A percentile compares a stretch with the other conserved stretches of the same genome.
phyloP scores from a whole-genome alignment of 306 rosid genomes.

The Dicorynia guianensis region DNA sequence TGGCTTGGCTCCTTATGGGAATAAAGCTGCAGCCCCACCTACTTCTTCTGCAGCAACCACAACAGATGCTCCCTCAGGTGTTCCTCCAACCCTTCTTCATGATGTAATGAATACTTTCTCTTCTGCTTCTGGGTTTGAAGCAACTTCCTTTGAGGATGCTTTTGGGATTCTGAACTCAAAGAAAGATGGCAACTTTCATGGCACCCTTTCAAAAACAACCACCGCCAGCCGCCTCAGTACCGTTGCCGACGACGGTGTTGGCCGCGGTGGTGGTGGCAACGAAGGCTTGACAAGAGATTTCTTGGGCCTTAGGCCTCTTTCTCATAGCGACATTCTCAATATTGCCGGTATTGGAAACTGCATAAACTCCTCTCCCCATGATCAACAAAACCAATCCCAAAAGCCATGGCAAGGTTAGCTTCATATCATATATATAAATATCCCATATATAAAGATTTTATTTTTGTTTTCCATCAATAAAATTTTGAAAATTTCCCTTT shows the following conservation, averaged over 20 bases:
- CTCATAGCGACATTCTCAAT: conserved; percentile 75
- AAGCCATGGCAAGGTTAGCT: conserved; percentile 82
- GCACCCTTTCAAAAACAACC: conserved; percentile 12
- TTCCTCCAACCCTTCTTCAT: conserved; percentile 52
- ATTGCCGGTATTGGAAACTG: conserved; percentile 76
- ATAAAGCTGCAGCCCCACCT: conserved; percentile 34
- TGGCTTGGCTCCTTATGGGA: conserved; percentile 41
- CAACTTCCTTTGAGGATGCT: conserved; percentile 65
- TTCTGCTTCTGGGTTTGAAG: conserved; percentile 54
- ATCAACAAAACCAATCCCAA: conserved; percentile 61
- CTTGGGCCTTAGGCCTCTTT: conserved; percentile 80
- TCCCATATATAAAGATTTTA: conserved; percentile 22
- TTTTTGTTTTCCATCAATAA: conserved; percentile 12
- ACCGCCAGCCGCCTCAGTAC: background rate
- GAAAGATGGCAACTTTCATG: conserved; percentile 39
- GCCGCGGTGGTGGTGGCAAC: conserved; percentile 21
- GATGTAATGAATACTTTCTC: conserved; percentile 66
- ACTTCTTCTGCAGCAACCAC: background rate
- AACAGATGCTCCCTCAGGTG: conserved; percentile 32
- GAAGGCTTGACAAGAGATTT: conserved; percentile 89
- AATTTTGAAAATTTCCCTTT: conserved; percentile 29
- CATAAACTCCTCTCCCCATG: conserved; percentile 51
- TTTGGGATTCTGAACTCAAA: conserved; percentile 54
- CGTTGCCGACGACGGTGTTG: background rate
- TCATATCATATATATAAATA: background rate